phyloP scores from a whole-genome alignment of 1,139 yeast genomes.

The Geotrichum carabidarum region DNA sequence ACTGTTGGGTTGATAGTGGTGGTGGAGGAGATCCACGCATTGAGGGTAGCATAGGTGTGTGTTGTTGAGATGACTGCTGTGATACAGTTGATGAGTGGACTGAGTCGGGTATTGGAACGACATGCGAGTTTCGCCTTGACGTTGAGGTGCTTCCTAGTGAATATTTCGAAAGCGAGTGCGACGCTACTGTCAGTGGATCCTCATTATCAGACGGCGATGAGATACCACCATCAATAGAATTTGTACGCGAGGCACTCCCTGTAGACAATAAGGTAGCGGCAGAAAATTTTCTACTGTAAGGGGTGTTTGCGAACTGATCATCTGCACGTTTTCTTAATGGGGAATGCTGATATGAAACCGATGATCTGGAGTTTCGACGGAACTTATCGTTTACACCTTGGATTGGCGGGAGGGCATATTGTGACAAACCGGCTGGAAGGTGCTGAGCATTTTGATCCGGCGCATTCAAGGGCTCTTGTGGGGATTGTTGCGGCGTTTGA shows the following conservation, averaged over 20 bases:
- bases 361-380: conserved; percentile 15
- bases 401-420: conserved; percentile 10
- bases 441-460: conserved; percentile 2
- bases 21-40: conserved; percentile 11
- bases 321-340: conserved; percentile 17
- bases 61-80: conserved; percentile 8
- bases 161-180: conserved; percentile 31
- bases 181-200: conserved; percentile 30
- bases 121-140: conserved; percentile 32
- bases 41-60: conserved; percentile 10
- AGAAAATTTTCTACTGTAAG: conserved; percentile 18
- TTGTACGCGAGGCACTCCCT: conserved; percentile 17
- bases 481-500: conserved; percentile 20
- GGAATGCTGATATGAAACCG: conserved; percentile 16
- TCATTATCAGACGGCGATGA: conserved; percentile 32
- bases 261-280: conserved; percentile 14
- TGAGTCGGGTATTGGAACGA: conserved; percentile 23
- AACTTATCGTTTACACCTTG: conserved; percentile 4
- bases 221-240: conserved; percentile 18
- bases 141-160: conserved; percentile 26
- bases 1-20: not conserved
- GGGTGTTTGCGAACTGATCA: conserved; percentile 17
- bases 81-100: not conserved
- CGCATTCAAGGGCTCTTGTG: conserved; percentile 2
- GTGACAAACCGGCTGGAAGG: conserved; percentile 17